Conservation (phyloP, 2,329 filamentous ascomycete species). For the Cladophialophora bantiana region DNA sequence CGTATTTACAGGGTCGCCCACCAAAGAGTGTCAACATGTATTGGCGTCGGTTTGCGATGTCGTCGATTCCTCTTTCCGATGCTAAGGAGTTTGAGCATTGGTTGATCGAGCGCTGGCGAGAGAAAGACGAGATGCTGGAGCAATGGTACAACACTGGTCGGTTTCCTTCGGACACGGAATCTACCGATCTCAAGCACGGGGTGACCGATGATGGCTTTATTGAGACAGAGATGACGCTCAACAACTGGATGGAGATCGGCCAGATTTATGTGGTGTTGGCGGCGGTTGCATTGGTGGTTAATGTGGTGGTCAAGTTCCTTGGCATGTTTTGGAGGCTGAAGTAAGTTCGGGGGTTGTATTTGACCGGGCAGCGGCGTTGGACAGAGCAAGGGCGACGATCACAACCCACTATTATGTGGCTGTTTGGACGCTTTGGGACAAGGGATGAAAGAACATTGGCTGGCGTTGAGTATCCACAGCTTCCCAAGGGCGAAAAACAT, state of each 20-base stretch:
- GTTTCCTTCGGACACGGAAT: constrained; percentile 73
- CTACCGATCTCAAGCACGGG: constrained; percentile 49
- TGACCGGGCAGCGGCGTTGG: constrained; percentile 1
- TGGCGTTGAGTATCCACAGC: background rate
- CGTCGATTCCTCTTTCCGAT: constrained; percentile 80
- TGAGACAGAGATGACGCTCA: constrained; percentile 52
- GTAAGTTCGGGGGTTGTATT: background rate
- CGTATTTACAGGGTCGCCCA: constrained; percentile 85
- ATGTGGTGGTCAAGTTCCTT: constrained; percentile 43
- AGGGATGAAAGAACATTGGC: constrained; percentile 3
- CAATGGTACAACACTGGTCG: constrained; percentile 77
- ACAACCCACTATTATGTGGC: background rate
- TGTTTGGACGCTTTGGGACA: background rate
- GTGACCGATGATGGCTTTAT: constrained; percentile 50
- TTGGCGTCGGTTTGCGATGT: constrained; percentile 84
- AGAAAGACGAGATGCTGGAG: constrained; percentile 90
- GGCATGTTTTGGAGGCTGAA: constrained; percentile 36
- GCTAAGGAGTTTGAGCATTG: constrained; percentile 79
- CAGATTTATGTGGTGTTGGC: constrained; percentile 53
- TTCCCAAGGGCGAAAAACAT: background rate
- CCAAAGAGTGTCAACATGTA: constrained; percentile 97
- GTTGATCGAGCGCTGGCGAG: constrained; percentile 85
- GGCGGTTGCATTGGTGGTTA: constrained; percentile 45
- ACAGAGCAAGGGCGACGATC: background rate
- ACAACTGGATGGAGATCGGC: constrained; percentile 53